phyloP scores from a whole-genome alignment of 805 yeast genomes.

The Cyberlindnera euphorbiiphila region DNA sequence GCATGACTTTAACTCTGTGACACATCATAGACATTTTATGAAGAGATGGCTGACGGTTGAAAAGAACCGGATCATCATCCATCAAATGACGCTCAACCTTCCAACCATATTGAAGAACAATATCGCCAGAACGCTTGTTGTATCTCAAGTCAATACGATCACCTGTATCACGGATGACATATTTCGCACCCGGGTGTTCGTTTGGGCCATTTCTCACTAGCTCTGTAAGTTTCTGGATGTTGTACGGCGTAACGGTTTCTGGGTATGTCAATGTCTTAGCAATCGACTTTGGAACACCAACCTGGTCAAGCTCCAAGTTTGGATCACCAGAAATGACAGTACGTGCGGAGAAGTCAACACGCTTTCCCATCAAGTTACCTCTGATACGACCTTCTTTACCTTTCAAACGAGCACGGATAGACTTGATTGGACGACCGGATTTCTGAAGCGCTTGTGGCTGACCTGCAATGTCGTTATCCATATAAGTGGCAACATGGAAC shows the following conservation, averaged over 20 bases:
- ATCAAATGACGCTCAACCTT: slow-evolving; percentile 96
- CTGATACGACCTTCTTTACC: slow-evolving; percentile 99
- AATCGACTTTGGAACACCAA: slow-evolving; percentile 96
- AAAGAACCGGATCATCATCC: slow-evolving; percentile 96
- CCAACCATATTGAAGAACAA: slow-evolving; percentile 98
- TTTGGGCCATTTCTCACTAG: slow-evolving; percentile 96
- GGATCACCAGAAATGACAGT: slow-evolving; percentile 99
- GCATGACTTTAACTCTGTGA: slow-evolving; percentile 97
- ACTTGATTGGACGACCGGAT: slow-evolving; percentile 97
- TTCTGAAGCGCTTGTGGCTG: slow-evolving; percentile 99
- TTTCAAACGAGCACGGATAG: slow-evolving; percentile 98
- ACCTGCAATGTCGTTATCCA: slow-evolving; percentile 99
- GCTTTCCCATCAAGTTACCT: slow-evolving; percentile 98
- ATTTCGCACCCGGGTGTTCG: slow-evolving; percentile 99
- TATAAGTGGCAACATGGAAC: slow-evolving; percentile 97
- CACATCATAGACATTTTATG: slow-evolving; percentile 99
- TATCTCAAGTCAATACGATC: slow-evolving; percentile 97
- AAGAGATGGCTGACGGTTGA: slow-evolving; percentile 98
- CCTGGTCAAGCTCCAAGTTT: slow-evolving; percentile 94
- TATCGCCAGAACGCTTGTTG: slow-evolving; percentile 97
- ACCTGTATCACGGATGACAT: slow-evolving; percentile 96
- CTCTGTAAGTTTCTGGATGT: slow-evolving; percentile 89
- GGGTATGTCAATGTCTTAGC: slow-evolving; percentile 96
- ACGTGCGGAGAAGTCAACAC: slow-evolving; percentile 98
- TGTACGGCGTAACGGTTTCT: slow-evolving; percentile 96